Conservation (phyloP, 805 yeast species). For the Candida golubevii region DNA sequence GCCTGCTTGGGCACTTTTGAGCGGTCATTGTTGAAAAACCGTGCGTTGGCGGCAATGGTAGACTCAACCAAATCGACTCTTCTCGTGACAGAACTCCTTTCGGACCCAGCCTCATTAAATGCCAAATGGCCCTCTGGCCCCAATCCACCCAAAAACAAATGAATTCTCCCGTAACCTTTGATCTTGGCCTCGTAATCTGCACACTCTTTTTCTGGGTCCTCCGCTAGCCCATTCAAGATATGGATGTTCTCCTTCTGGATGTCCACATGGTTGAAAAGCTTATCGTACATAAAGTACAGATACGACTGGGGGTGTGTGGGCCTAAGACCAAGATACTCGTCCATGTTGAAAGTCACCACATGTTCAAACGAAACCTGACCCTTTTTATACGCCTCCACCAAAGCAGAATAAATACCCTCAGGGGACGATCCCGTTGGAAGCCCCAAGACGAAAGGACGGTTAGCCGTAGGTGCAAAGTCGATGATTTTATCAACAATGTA, state of each 20-base stretch:
- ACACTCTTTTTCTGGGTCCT: constrained; percentile 45
- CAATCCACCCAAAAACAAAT: constrained; percentile 54
- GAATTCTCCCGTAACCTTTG: constrained; percentile 44
- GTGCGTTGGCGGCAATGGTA: constrained; percentile 50
- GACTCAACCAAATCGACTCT: constrained; percentile 43
- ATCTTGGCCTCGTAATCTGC: constrained; percentile 45
- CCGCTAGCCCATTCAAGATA: constrained; percentile 50
- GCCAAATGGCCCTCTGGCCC: constrained; percentile 63
- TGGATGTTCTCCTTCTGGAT: constrained; percentile 49
- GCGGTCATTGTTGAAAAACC: constrained; percentile 46
- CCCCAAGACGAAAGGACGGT: constrained; percentile 50
- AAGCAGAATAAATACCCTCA: constrained; percentile 46
- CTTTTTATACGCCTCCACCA: constrained; percentile 40
- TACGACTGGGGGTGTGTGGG: constrained; percentile 50
- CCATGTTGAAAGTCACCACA: constrained; percentile 61
- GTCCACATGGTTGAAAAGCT: constrained; percentile 53
- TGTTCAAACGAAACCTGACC: constrained; percentile 44
- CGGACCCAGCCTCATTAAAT: constrained; percentile 54
- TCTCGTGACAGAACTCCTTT: constrained; percentile 43
- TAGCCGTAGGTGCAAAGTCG: constrained; percentile 40
- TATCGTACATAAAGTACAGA: constrained; percentile 54
- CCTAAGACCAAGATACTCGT: constrained; percentile 49
- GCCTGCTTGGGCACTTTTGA: constrained; percentile 49
- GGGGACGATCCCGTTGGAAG: constrained; percentile 63
- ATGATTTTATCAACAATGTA: constrained; percentile 43